Evolutionary conservation across 768 basidiomycete genomes (phyloP).

Genomic region (Phaffia tasmanica): DNA sequence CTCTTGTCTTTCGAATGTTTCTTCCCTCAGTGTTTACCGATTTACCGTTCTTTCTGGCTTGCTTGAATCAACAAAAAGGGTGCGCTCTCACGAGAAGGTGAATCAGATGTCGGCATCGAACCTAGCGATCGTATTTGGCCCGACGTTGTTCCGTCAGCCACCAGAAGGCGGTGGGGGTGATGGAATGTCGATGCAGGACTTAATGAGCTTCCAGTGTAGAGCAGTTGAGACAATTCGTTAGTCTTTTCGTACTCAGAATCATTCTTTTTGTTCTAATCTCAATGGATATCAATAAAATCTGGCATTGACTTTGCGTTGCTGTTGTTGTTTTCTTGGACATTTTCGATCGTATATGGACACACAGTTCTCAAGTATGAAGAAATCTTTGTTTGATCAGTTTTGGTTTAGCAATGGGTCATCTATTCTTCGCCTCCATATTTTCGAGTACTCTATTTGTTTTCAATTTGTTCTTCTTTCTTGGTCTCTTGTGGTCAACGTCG

Average conservation of each 20-base stretch:
- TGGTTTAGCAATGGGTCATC: no score
- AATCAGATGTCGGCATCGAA: constrained; percentile 93
- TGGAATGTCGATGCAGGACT: constrained; percentile 22
- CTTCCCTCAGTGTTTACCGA: neutral
- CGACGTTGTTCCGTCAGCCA: constrained; percentile 78
- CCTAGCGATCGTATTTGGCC: constrained; percentile 91
- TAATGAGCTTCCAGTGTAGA: constrained; percentile 25
- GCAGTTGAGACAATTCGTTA: constrained; percentile 24
- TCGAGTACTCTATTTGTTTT: no score
- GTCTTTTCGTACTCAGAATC: neutral
- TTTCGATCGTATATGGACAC: no score
- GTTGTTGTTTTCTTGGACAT: no score
- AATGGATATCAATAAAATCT: neutral
- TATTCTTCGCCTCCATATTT: no score
- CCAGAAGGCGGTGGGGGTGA: constrained; percentile 28
- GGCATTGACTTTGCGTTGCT: no score
- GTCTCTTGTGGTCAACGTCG: no score
- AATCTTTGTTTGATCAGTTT: no score
- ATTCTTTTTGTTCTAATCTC: neutral
- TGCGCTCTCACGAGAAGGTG: constrained; percentile 58
- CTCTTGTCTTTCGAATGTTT: neutral
- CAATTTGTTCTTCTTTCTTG: no score
- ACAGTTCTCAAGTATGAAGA: no score
- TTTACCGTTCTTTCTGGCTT: neutral
- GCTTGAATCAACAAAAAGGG: constrained; percentile 41